Base-by-base conservation (phyloP, 2,329 filamentous ascomycete genomes). In the Hypoxylon sp. region DNA sequence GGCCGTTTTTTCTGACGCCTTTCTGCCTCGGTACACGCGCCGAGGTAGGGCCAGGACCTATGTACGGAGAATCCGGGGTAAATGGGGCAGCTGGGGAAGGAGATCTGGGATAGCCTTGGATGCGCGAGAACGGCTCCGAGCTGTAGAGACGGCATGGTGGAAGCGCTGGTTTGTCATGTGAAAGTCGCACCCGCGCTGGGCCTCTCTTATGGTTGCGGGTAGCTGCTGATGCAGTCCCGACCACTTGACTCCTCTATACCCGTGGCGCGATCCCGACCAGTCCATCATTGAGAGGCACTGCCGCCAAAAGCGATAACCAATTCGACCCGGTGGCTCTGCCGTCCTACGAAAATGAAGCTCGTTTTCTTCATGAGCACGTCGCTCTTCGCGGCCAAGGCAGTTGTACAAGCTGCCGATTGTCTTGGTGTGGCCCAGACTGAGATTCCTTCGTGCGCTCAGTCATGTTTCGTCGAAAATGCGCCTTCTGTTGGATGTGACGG, bases 361-460 rank as follows among this genome's bases (percentile, higher is more conserved):
- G 6, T 27, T 31, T 35, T 46, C 8, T 25, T 60, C 35, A 25
- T n/a, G 2, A 31, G 55, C 20, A 44, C 37, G 27, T 40, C 17
- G 7, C 53, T 62, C 22, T 33, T 50, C 31, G 27, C 57, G 22
- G 31, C 50, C 6, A 59, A 54, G 10, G 44, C 37, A 30, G 37
- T 55, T 11, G 60, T 56, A 42, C 35, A 30, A 27, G 61, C 61
- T 17, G 27, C 60, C 14, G 31, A 50, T 48, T 72, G 70, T 46
- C 27, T 65, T 2, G 40, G 48, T 7, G 60, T 71, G 25, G 66
- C 66, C 17, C 37, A 66, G n/a, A 50, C 35, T 13, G 35, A 48
- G 40, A 77, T 79, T 49, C 78, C 77, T 6, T 35, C 35, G 6
- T 80, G 78, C 67, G 78, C 78, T 2, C 77, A 78, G 55, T 46